Percentiles rank a stretch among this genome's conserved stretches.
Conservation (phyloP, 1,284 basidiomycete species). For the Apiotrichum brassicae region DNA sequence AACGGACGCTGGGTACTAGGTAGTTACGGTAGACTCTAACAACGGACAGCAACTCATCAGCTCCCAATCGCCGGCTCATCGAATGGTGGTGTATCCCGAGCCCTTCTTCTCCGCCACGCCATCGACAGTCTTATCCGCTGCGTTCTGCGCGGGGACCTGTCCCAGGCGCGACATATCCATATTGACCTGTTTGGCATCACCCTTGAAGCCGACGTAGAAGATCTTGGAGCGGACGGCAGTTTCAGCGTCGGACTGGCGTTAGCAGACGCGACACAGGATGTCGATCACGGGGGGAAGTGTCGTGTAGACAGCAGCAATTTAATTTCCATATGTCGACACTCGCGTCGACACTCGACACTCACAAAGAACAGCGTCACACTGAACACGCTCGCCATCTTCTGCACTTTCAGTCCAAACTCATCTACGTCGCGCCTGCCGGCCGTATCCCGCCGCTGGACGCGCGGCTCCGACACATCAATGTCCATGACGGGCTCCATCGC, state of each 20-base stretch:
- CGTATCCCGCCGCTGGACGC: constrained; percentile 21
- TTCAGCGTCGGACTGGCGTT: constrained; percentile 33
- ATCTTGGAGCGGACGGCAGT: constrained; percentile 26
- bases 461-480: constrained; percentile 33
- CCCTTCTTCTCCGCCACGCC: constrained; percentile 43
- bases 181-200: constrained; percentile 35
- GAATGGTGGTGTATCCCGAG: constrained; percentile 29
- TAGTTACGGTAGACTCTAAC: no score
- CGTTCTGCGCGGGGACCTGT: constrained; percentile 34
- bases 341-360: constrained; percentile 13
- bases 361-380: constrained; percentile 44
- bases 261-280: not conserved
- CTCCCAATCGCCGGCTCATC: constrained; percentile 4
- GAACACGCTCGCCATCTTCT: constrained; percentile 45
- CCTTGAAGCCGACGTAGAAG: constrained; percentile 43
- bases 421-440: constrained; percentile 44
- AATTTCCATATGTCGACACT: no score
- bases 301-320: no score
- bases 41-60: no score
- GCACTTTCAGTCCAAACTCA: constrained; percentile 47
- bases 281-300: no score
- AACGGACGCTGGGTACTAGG: no score
- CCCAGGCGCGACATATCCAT: constrained; percentile 45
- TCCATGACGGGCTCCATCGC: constrained; percentile 44
- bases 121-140: constrained; percentile 42